A percentile compares a stretch with the other conserved stretches of the same genome.
phyloP scores from a whole-genome alignment of 192 early-diverging fungal species.

The Haplosporangium gracile region DNA sequence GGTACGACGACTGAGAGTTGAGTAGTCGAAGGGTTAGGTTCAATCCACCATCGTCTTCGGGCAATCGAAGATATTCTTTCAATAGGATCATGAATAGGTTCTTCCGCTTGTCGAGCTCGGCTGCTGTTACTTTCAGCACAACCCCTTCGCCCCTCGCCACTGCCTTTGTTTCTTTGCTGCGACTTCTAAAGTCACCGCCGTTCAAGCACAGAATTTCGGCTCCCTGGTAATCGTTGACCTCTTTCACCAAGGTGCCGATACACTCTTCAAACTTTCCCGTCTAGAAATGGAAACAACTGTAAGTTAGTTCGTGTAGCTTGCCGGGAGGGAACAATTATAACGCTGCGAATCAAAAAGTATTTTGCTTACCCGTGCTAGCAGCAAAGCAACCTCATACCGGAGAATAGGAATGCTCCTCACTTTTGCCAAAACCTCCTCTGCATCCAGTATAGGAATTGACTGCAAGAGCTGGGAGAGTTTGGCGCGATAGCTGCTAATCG shows the following conservation, averaged over 20 bases:
- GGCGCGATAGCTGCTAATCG: conserved; percentile 39
- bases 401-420: conserved; percentile 47
- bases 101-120: conserved; percentile 25
- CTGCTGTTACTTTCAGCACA: conserved; percentile 13
- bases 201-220: conserved; percentile 68
- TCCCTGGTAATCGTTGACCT: conserved; percentile 65
- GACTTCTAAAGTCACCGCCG: conserved; percentile 57
- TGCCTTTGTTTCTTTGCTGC: conserved; percentile 14
- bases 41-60: conserved; percentile 52
- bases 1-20: conserved; percentile 66
- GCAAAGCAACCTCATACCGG: conserved; percentile 60
- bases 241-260: conserved; percentile 60
- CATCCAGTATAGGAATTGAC: conserved; percentile 47
- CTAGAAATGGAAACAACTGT: conserved; percentile 31
- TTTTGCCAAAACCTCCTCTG: conserved; percentile 45
- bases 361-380: conserved; percentile 61
- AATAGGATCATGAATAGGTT: conserved; percentile 62
- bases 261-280: conserved; percentile 58
- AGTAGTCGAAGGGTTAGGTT: conserved; percentile 43
- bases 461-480: conserved; percentile 60
- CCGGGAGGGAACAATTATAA: background rate
- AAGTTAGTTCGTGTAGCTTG: background rate
- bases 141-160: background rate
- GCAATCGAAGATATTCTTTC: conserved; percentile 62
- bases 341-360: background rate